Conservation (phyloP, 2,329 filamentous ascomycete genomes). For the Talaromyces atroroseus region DNA sequence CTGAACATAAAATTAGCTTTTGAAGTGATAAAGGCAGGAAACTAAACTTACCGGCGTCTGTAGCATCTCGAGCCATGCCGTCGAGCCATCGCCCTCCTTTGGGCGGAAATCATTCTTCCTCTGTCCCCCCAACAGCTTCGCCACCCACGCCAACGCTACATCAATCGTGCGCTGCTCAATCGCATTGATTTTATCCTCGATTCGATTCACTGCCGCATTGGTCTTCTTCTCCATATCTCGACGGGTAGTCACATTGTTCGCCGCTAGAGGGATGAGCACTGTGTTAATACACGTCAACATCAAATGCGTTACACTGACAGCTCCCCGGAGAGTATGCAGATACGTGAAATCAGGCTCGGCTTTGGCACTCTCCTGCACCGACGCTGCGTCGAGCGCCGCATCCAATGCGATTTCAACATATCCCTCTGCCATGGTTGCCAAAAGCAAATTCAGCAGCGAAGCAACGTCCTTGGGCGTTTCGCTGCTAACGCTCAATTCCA, state of each 20-base stretch:
- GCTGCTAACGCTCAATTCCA: constrained; percentile 80
- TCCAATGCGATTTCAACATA: constrained; percentile 63
- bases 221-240: constrained; percentile 84
- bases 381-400: constrained; percentile 67
- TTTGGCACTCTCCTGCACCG: constrained; percentile 71
- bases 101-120: constrained; percentile 88
- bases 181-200: constrained; percentile 76
- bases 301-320: constrained; percentile 83
- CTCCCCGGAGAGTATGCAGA: constrained; percentile 69
- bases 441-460: constrained; percentile 72
- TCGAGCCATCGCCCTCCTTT: constrained; percentile 61
- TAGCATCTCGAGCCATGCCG: constrained; percentile 60
- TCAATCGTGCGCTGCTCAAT: constrained; percentile 66
- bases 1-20: constrained; percentile 15
- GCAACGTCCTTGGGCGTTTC: constrained; percentile 94
- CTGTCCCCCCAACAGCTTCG: constrained; percentile 66
- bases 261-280: constrained; percentile 82
- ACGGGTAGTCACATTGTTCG: constrained; percentile 82
- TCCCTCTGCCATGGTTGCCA: constrained; percentile 82
- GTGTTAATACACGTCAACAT: constrained; percentile 90
- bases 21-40: too few species aligned
- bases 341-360: constrained; percentile 83
- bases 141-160: constrained; percentile 70
- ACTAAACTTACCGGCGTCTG: constrained; percentile 61
- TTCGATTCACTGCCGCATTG: constrained; percentile 64